These are phyloP conservation scores for Podila horticola DNA, from an alignment of 192 early-diverging fungal species.

Conservation along the genomic window DNA sequence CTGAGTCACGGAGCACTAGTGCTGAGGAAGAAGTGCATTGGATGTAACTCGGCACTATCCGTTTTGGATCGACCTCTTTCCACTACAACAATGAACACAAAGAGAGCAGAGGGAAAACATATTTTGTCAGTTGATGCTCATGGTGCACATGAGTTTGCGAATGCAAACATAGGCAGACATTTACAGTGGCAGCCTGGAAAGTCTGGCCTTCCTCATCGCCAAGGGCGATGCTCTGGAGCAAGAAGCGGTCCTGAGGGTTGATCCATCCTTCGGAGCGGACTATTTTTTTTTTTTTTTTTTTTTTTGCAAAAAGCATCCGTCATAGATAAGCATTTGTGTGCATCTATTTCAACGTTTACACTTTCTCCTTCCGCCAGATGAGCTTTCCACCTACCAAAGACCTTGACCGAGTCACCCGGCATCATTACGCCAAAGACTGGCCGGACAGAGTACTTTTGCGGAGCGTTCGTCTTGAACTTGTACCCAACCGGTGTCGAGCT, in stretches of 20 bases:
- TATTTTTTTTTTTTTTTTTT: slow-evolving; percentile 13
- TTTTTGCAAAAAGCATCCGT: background rate
- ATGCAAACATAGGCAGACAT: background rate
- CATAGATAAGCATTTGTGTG: background rate
- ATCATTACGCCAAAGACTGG: slow-evolving; percentile 53
- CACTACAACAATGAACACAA: slow-evolving; percentile 12
- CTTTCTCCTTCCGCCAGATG: too few species aligned
- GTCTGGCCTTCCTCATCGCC: slow-evolving; percentile 14
- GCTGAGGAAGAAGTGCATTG: slow-evolving; percentile 17
- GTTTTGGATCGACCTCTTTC: slow-evolving; percentile 23
- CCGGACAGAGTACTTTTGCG: slow-evolving; percentile 54
- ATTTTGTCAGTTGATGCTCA: background rate
- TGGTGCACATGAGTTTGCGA: background rate
- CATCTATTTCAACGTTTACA: background rate
- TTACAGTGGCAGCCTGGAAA: slow-evolving; percentile 17
- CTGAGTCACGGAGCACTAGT: slow-evolving; percentile 17
- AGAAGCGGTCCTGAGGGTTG: slow-evolving; percentile 52
- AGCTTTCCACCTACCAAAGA: slow-evolving; percentile 46
- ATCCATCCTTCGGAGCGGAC: slow-evolving; percentile 53
- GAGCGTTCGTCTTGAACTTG: slow-evolving; percentile 59
- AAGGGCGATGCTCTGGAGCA: slow-evolving; percentile 46
- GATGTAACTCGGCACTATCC: slow-evolving; percentile 20
- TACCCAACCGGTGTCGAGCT: slow-evolving; percentile 20
- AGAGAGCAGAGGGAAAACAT: background rate
- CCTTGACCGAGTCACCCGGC: slow-evolving; percentile 40